Evolutionary conservation across 495 filamentous ascomycete genomes (phyloP).

Genomic region (Lasiosphaeria miniovina): DNA sequence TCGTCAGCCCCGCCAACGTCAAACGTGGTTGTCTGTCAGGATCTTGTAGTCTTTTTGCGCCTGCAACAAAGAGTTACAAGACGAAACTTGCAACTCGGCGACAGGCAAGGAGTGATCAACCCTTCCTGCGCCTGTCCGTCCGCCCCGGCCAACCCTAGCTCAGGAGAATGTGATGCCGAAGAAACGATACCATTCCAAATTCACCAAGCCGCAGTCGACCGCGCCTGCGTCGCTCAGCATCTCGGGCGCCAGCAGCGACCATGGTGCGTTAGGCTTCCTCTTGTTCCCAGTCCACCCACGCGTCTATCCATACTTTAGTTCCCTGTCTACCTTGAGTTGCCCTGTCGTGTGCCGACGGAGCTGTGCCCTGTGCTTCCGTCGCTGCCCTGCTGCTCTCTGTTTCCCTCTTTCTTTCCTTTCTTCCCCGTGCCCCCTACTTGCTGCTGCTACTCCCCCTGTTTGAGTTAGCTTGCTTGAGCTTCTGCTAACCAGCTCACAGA

Average conservation of each 20-base stretch:
- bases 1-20: no score
- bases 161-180: conserved; percentile 45
- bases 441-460: not conserved
- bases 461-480: not conserved
- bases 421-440: not conserved
- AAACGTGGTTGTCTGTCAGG: no score
- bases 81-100: not conserved
- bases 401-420: not conserved
- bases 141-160: not conserved
- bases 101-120: not conserved
- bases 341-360: no score
- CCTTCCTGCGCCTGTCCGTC: not conserved
- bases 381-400: not conserved
- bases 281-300: not conserved
- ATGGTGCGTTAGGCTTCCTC: conserved; percentile 16
- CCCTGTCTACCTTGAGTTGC: no score
- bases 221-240: conserved; percentile 43
- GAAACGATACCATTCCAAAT: conserved; percentile 47
- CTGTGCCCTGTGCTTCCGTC: no score
- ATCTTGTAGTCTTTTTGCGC: no score
- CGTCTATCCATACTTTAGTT: no score
- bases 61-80: no score
- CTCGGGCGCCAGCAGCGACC: conserved; percentile 17
- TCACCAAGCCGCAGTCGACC: conserved; percentile 52
- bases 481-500: not conserved